Conservation (phyloP, 768 basidiomycete genomes). For the Collybiopsis confluens region DNA sequence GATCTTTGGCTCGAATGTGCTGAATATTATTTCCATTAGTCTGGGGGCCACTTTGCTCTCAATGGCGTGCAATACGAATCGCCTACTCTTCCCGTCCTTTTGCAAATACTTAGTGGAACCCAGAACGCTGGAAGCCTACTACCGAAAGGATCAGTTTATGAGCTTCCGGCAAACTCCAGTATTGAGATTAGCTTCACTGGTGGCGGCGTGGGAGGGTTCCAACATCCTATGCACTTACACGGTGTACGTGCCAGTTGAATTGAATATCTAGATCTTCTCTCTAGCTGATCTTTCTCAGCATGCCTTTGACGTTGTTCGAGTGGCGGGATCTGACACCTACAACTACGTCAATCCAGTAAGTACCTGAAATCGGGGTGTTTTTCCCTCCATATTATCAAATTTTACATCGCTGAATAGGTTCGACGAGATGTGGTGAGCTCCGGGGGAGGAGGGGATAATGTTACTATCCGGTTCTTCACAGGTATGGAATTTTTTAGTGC, state of each 20-base stretch:
- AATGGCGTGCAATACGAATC: conserved; percentile 20
- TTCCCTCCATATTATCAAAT: no score
- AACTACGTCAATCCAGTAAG: conserved; percentile 41
- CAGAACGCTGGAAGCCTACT: conserved; percentile 28
- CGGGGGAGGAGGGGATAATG: conserved; percentile 20
- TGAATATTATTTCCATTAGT: no score
- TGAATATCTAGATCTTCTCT: background rate
- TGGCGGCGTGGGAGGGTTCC: conserved; percentile 5
- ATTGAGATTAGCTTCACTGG: conserved; percentile 37
- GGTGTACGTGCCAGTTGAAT: no score
- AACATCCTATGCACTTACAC: conserved; percentile 47
- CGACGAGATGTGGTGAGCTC: conserved; percentile 19
- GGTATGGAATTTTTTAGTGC: no score
- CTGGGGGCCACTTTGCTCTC: no score
- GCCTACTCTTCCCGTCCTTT: conserved; percentile 36
- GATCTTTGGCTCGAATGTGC: no score
- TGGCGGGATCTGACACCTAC: conserved; percentile 14
- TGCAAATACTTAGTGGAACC: conserved; percentile 42
- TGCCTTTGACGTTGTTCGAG: conserved; percentile 26
- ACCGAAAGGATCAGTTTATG: conserved; percentile 34
- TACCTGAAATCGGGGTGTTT: no score
- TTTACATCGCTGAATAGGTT: conserved; percentile 15
- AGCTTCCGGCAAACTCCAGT: conserved; percentile 34
- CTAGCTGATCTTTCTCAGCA: conserved; percentile 16
- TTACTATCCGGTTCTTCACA: conserved; percentile 16